phyloP scores from a whole-genome alignment of 2,329 filamentous ascomycete genomes.

The Pseudogymnoascus sp. region DNA sequence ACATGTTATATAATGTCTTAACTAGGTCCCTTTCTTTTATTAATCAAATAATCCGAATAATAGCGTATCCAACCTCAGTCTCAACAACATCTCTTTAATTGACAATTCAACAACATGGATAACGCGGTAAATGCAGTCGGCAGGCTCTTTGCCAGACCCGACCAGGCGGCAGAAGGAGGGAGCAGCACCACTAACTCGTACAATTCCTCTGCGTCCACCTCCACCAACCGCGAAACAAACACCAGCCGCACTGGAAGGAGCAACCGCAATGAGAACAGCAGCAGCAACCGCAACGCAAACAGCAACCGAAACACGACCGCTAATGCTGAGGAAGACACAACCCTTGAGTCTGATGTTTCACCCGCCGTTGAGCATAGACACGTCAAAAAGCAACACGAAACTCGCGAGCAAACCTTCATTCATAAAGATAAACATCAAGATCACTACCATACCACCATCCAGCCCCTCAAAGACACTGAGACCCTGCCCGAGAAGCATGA shows the following conservation, averaged over 20 bases:
- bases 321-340: constrained; percentile 13
- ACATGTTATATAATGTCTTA: not conserved
- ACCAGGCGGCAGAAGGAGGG: not conserved
- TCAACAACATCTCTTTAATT: not conserved
- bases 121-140: constrained; percentile 16
- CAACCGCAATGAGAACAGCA: not conserved
- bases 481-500: not conserved
- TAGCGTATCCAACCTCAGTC: not conserved
- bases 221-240: not conserved
- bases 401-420: constrained; percentile 3
- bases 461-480: not conserved
- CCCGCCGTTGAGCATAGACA: constrained; percentile 18
- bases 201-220: not conserved
- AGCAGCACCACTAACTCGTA: not conserved
- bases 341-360: constrained; percentile 13
- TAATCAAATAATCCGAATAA: not conserved
- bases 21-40: not conserved
- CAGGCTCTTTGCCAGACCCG: constrained; percentile 15
- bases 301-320: not conserved
- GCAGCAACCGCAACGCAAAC: not conserved
- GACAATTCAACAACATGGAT: constrained; percentile 12
- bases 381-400: constrained; percentile 14
- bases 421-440: constrained; percentile 3
- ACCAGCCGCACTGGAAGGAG: not conserved
- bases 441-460: constrained; percentile 1